Evolutionary conservation across 495 filamentous ascomycete genomes (phyloP).

Genomic region (Rhizodiscina lignyota): DNA sequence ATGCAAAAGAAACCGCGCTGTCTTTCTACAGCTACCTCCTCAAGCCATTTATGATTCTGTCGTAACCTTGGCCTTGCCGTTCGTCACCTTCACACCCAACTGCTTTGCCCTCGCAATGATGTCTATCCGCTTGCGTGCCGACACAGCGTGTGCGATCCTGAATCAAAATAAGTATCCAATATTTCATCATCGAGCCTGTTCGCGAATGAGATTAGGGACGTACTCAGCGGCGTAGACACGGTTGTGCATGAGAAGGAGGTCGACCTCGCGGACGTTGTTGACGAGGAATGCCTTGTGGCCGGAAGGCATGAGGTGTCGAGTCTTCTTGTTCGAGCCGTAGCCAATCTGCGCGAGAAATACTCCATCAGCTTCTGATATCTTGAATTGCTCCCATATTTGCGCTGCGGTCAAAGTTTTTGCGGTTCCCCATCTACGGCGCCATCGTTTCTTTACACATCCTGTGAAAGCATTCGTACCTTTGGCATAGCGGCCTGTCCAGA

Average conservation of each 20-base stretch:
- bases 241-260: constrained; percentile 99
- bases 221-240: constrained; percentile 96
- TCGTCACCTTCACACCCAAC: constrained; percentile 97
- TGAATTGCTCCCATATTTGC: constrained; percentile 2
- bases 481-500: constrained; percentile 93
- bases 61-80: constrained; percentile 94
- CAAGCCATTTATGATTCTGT: constrained; percentile 66
- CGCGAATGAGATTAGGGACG: constrained; percentile 19
- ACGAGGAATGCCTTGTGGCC: constrained; percentile 99
- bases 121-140: constrained; percentile 93
- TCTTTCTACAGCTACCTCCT: not conserved
- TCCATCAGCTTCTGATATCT: constrained; percentile 6
- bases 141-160: constrained; percentile 94
- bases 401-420: no score
- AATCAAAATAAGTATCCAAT: constrained; percentile 2
- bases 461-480: constrained; percentile 49
- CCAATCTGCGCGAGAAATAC: constrained; percentile 51
- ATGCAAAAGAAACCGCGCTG: not conserved
- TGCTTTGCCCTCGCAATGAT: constrained; percentile 94
- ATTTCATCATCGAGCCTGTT: not conserved
- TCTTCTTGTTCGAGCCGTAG: constrained; percentile 97
- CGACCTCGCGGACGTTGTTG: constrained; percentile 85
- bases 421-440: not conserved
- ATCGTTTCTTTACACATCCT: no score
- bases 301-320: constrained; percentile 93